A percentile compares a stretch with the other conserved stretches of the same genome.
Evolutionary conservation across 2,329 filamentous ascomycete species (phyloP).

Genomic region (Lecanoromycetidae sp.): DNA sequence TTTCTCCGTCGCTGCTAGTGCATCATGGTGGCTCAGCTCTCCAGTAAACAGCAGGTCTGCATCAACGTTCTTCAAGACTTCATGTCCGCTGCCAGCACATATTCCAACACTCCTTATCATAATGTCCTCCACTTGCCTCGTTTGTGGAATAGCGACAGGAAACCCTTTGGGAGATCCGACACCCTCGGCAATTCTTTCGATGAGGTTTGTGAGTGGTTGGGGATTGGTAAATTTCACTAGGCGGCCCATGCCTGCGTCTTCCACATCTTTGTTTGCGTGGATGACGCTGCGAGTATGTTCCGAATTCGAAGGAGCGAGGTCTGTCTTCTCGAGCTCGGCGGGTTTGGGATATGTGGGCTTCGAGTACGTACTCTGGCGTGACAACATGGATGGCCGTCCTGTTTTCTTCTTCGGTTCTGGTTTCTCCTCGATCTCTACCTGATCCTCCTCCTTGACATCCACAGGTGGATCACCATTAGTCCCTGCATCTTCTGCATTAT

Average conservation of each 20-base stretch:
- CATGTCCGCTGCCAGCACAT: constrained; percentile 78
- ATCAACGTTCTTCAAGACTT: constrained; percentile 44
- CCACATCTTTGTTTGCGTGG: constrained; percentile 32
- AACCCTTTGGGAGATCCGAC: constrained; percentile 58
- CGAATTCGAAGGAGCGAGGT: constrained; percentile 25
- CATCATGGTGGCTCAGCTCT: constrained; percentile 87
- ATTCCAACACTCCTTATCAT: constrained; percentile 62
- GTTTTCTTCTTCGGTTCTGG: constrained; percentile 1
- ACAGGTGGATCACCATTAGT: background rate
- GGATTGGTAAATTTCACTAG: constrained; percentile 43
- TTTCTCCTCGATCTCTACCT: background rate
- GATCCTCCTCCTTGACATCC: too few relatives aligned
- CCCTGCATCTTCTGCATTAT: background rate
- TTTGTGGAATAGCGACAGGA: constrained; percentile 52
- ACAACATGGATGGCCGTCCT: constrained; percentile 15
- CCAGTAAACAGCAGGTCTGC: constrained; percentile 83
- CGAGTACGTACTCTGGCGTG: constrained; percentile 25
- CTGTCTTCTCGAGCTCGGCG: constrained; percentile 22
- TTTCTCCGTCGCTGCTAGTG: constrained; percentile 71
- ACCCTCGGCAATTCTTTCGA: constrained; percentile 48
- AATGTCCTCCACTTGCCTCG: constrained; percentile 40
- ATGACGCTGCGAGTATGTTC: constrained; percentile 43
- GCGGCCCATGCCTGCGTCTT: constrained; percentile 49
- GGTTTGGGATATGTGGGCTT: constrained; percentile 29
- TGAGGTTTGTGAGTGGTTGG: constrained; percentile 44